phyloP scores from a whole-genome alignment of 2,329 filamentous ascomycete species.

The Diaporthe citriasiana region DNA sequence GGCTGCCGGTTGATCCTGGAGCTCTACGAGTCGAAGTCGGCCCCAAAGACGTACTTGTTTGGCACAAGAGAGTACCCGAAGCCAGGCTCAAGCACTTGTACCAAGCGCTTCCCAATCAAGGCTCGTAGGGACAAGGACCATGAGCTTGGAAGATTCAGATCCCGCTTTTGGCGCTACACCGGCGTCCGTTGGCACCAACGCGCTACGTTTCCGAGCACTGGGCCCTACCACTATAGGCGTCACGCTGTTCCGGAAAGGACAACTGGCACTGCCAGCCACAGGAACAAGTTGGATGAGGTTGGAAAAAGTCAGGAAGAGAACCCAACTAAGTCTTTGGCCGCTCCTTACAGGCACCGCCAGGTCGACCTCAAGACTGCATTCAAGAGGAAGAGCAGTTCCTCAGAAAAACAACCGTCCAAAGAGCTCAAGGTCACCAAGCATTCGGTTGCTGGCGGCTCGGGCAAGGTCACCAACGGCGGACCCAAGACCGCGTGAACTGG shows the following conservation, averaged over 20 bases:
- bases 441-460: not conserved
- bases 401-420: not conserved
- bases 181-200: slow-evolving; percentile 72
- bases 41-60: slow-evolving; percentile 73
- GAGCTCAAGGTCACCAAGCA: slow-evolving; percentile 20
- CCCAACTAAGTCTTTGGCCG: not conserved
- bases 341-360: not conserved
- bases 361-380: not conserved
- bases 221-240: not conserved
- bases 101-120: slow-evolving; percentile 56
- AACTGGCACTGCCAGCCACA: not conserved
- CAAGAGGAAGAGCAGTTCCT: slow-evolving; percentile 15
- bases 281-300: not conserved
- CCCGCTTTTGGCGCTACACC: slow-evolving; percentile 71
- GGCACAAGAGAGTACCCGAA: slow-evolving; percentile 65
- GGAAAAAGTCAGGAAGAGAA: not conserved
- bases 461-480: not conserved
- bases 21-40: slow-evolving; percentile 76
- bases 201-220: slow-evolving; percentile 51
- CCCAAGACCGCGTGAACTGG: not conserved
- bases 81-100: slow-evolving; percentile 52
- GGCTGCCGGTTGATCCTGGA: slow-evolving; percentile 53
- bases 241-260: not conserved
- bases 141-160: slow-evolving; percentile 66
- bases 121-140: slow-evolving; percentile 55